Percentiles rank a stretch among this genome's conserved stretches.
Evolutionary conservation across 78 protist species (phyloP).

Genomic region (Speleostelium caveatum): DNA sequence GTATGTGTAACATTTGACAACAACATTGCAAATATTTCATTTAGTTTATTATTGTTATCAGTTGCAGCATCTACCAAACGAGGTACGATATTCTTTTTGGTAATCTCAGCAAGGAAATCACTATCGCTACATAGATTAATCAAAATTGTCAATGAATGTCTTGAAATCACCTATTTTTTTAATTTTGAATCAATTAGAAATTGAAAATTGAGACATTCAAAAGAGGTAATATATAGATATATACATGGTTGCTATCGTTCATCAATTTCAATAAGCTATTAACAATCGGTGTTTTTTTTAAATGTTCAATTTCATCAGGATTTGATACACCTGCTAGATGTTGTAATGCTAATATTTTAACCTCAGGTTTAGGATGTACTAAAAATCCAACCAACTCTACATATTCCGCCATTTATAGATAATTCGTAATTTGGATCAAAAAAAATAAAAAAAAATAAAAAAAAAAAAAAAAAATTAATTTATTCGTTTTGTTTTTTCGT

Average conservation of each 20-base stretch:
- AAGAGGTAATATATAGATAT: not conserved
- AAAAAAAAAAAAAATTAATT: too few relatives aligned
- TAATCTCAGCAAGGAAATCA: conserved; percentile 35
- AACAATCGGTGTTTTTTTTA: conserved; percentile 42
- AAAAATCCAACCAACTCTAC: not conserved
- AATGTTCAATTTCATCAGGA: conserved; percentile 17
- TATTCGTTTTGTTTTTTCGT: too few relatives aligned
- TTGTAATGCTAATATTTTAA: conserved; percentile 73
- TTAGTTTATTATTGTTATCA: conserved; percentile 56
- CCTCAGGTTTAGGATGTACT: not conserved
- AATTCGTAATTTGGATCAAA: too few relatives aligned
- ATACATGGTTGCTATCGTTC: conserved; percentile 41
- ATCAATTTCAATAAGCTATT: conserved; percentile 23
- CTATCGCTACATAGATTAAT: conserved; percentile 58
- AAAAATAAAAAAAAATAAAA: too few relatives aligned
- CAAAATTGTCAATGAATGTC: conserved; percentile 64
- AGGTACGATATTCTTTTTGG: conserved; percentile 66
- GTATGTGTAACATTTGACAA: conserved; percentile 78
- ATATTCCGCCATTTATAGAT: too few relatives aligned
- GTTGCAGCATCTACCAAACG: conserved; percentile 69
- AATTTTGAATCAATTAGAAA: too few relatives aligned
- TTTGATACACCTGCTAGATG: conserved; percentile 61
- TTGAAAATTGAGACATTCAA: too few relatives aligned
- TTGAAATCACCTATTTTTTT: too few relatives aligned
- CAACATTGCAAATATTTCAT: conserved; percentile 56